Evolutionary conservation across 192 early-diverging fungal genomes (phyloP), one percentile per base, ranked within the genome.

Genomic region (Cetraspora pellucida): DNA sequence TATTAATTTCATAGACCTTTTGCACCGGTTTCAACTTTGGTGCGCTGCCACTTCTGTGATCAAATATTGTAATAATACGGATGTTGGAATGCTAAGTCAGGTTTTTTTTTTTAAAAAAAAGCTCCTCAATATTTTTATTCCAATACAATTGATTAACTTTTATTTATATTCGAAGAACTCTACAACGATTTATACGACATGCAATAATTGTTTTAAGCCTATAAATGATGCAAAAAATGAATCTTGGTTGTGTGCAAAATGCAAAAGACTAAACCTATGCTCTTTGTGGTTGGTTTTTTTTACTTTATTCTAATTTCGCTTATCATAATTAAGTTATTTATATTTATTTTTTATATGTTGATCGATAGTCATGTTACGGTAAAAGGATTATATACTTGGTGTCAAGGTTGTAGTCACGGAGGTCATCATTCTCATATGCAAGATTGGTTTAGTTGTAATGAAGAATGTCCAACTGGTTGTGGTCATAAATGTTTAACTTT

Each of bases 361-460:
- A 31, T 25, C 11, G 23, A 71, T 77, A 92, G 93, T 66, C 93
- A 91, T 76, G 82, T 88, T 79, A 88, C 89, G 7, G 92, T 92
- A 5, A 86, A 86, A 65, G 91, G 94, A 0, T 81, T 89, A 37
- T 94, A 91, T 80, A 82, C 87, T 7, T 95, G 93, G 93, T 94
- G 94, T 74, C 89, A 92, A 74, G 86, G 91, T 0, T 95, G 94
- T 76, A 85, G 87, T 10, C 94, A 95, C 81, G 94, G 94, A 17
- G 93, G 93, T 9, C 93, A 94, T 81, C 72, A 93, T 74, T 81
- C 82, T 54, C 93, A 93, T 72, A 84, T 93, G 68, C 78, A 81
- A 80, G 88, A 85, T 10, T 94, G 94, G 93, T 94, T 93, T 71
- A 72, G 69, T 11, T 73, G 81, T 50, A 82, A 85, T 23, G 76